These are phyloP conservation scores for Colletotrichum lini DNA, from an alignment of 2,329 filamentous ascomycete genomes.

Conservation along the genomic window DNA sequence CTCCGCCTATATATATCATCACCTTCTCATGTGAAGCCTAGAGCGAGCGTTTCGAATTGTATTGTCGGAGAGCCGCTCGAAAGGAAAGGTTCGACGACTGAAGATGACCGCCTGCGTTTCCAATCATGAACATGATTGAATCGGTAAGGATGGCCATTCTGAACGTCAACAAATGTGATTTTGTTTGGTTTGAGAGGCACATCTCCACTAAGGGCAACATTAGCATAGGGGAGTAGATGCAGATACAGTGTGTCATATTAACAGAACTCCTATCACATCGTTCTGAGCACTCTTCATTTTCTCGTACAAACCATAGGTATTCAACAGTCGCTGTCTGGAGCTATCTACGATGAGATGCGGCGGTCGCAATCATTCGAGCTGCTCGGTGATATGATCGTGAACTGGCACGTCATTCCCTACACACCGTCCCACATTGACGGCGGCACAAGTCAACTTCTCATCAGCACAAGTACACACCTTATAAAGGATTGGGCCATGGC, in stretches of 20 bases:
- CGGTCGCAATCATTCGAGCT: neutral
- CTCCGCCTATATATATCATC: neutral
- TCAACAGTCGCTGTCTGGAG: neutral
- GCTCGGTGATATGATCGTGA: neutral
- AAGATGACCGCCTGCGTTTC: neutral
- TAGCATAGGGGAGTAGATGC: neutral
- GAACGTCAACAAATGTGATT: neutral
- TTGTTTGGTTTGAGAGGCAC: neutral
- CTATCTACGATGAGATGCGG: neutral
- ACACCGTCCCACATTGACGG: neutral
- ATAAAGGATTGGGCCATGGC: neutral
- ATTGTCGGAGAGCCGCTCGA: neutral
- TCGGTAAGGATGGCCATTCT: neutral
- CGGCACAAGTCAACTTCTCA: neutral
- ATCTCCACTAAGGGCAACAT: neutral
- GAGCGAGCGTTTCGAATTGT: neutral
- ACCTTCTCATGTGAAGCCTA: neutral
- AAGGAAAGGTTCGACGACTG: too few species aligned
- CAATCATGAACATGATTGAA: too few species aligned
- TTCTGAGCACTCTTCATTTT: neutral
- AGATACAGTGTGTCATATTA: too few species aligned
- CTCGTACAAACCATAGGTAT: too few species aligned
- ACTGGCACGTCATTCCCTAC: neutral
- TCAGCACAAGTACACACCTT: neutral
- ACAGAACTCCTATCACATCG: neutral